phyloP scores from a whole-genome alignment of 805 yeast genomes.

The Kodamaea neixiangensis region DNA sequence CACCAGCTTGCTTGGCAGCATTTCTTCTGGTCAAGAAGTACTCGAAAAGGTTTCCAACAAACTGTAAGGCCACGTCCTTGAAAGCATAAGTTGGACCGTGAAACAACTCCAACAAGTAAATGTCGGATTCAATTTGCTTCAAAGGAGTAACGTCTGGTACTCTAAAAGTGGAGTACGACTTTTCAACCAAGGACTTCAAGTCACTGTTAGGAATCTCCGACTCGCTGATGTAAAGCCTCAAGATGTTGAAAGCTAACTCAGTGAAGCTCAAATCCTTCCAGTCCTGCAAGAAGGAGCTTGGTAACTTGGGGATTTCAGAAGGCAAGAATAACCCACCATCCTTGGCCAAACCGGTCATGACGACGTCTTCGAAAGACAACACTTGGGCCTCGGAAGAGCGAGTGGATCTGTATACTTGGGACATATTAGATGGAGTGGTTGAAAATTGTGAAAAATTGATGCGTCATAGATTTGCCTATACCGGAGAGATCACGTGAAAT shows the following conservation, averaged over 20 bases:
- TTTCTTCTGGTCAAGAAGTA: conserved; percentile 82
- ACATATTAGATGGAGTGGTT: conserved; percentile 20
- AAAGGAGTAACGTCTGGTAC: conserved; percentile 87
- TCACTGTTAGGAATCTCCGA: conserved; percentile 74
- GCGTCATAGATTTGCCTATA: conserved; percentile 6
- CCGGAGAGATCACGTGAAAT: conserved; percentile 2
- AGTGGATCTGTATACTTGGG: conserved; percentile 78
- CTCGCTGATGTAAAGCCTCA: conserved; percentile 75
- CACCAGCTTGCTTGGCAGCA: conserved; percentile 45
- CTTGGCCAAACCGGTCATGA: conserved; percentile 87
- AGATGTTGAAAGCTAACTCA: conserved; percentile 83
- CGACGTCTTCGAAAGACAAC: conserved; percentile 75
- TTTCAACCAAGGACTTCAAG: conserved; percentile 58
- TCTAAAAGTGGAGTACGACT: conserved; percentile 90
- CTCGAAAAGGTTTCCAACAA: conserved; percentile 96
- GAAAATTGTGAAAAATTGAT: conserved; percentile 5
- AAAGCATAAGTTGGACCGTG: conserved; percentile 99
- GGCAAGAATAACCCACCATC: conserved; percentile 98
- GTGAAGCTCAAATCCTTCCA: conserved; percentile 81
- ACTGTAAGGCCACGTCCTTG: conserved; percentile 97
- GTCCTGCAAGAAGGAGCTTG: conserved; percentile 52
- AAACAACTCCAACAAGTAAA: conserved; percentile 86
- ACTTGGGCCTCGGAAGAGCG: conserved; percentile 56
- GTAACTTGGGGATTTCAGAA: conserved; percentile 69
- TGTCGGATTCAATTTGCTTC: conserved; percentile 55